Conservation (phyloP, 2,329 filamentous ascomycete species). For the Cadophora luteo-olivacea region DNA sequence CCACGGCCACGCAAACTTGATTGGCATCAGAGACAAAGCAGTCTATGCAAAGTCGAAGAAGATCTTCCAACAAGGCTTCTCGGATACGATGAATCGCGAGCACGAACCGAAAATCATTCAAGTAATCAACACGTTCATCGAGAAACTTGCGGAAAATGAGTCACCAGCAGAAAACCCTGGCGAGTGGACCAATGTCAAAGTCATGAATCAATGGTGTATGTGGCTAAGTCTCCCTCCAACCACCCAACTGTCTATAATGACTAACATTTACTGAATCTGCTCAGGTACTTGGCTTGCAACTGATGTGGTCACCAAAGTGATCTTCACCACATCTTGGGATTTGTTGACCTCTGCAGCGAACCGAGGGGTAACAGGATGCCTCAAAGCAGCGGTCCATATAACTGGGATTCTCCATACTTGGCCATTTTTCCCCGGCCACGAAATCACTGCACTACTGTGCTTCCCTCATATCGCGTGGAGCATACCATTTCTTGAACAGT, state of each 20-base stretch:
- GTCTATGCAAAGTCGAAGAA: constrained; percentile 67
- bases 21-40: constrained; percentile 72
- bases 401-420: constrained; percentile 42
- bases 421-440: constrained; percentile 68
- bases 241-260: no score
- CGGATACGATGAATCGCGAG: constrained; percentile 32
- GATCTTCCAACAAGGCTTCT: constrained; percentile 37
- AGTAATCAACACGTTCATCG: constrained; percentile 24
- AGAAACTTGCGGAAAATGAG: constrained; percentile 24
- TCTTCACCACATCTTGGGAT: constrained; percentile 34
- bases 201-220: constrained; percentile 30
- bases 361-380: constrained; percentile 15
- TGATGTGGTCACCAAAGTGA: constrained; percentile 38
- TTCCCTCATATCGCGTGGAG: constrained; percentile 23
- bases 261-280: constrained; percentile 10
- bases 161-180: neutral
- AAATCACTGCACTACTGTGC: constrained; percentile 70
- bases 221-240: no score
- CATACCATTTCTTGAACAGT: neutral
- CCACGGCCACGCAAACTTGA: constrained; percentile 59
- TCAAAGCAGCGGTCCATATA: constrained; percentile 19
- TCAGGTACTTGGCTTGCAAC: constrained; percentile 37
- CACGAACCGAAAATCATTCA: constrained; percentile 26
- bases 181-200: constrained; percentile 22
- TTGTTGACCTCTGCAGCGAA: constrained; percentile 28